Percentiles rank a stretch among this genome's conserved stretches.
These are phyloP conservation scores for Tephrocybe sp. DNA, from an alignment of 768 basidiomycete species.

Conservation along the genomic window DNA sequence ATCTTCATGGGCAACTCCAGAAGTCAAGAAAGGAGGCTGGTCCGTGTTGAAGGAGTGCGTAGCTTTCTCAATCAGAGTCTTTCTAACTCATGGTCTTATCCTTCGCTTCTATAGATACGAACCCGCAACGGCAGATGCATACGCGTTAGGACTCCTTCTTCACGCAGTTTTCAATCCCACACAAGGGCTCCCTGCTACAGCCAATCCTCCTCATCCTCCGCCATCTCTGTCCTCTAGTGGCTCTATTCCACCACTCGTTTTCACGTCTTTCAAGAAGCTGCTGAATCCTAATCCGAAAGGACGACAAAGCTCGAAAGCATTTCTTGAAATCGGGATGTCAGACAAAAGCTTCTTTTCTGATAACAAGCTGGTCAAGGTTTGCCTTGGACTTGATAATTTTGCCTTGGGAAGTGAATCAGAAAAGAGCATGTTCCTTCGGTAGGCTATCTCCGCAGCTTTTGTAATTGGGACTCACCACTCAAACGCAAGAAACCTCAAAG, in stretches of 20 bases:
- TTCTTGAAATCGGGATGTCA: constrained; percentile 80
- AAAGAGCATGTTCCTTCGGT: constrained; percentile 73
- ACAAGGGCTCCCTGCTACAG: constrained; percentile 67
- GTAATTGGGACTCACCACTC: constrained; percentile 15
- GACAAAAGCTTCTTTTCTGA: constrained; percentile 80
- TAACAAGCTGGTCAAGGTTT: constrained; percentile 85
- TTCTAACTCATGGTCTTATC: not conserved
- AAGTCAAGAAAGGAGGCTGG: constrained; percentile 90
- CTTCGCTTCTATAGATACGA: constrained; percentile 35
- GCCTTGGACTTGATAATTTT: constrained; percentile 84
- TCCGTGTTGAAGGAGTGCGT: constrained; percentile 76
- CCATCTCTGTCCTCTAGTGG: constrained; percentile 79
- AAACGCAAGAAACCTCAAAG: constrained; percentile 64
- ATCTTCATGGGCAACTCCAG: constrained; percentile 68
- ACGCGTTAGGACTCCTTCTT: constrained; percentile 84
- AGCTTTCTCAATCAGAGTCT: not conserved
- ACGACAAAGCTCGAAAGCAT: constrained; percentile 71
- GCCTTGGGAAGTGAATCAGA: constrained; percentile 79
- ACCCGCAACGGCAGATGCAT: constrained; percentile 76
- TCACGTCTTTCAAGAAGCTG: constrained; percentile 82
- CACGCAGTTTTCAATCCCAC: constrained; percentile 87
- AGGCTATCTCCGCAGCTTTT: constrained; percentile 9
- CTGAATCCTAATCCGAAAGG: constrained; percentile 86
- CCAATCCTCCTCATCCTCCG: constrained; percentile 73
- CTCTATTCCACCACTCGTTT: constrained; percentile 70